Base-by-base conservation (phyloP, 2,329 filamentous ascomycete genomes). In the Fusarium oxysporum region DNA sequence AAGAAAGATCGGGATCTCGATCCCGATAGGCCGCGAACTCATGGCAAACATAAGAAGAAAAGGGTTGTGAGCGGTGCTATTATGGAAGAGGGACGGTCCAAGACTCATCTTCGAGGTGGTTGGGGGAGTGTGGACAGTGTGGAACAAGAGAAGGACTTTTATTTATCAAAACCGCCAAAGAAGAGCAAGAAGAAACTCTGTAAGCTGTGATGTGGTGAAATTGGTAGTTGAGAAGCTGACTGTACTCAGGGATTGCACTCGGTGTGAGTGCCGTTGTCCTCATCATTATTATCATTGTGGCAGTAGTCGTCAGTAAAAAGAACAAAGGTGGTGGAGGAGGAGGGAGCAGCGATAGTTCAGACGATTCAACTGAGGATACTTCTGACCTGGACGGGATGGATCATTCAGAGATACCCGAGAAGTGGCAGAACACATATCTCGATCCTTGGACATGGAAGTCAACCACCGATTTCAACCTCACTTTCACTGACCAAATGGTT, bases 381-480 rank as follows among this genome's bases (percentile, higher is more conserved):
- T 80, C 77, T 50, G 78, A 76, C 63, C 81, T 93, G 8, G 81
- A 85, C 68, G 85, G 85, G 30, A 84, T 90, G 60, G 86, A 87
- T 58, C 84, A 86, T 32, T 83, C 84, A 72, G 87, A 86, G 64
- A 89, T 93, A 55, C 93, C 93, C 66, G 83, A 84, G 63, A 86
- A 86, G 69, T 95, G 90, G 77, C 91, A 89, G 81, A 94, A 91
- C 19, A 93, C 92, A 5, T 92, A 93, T 71, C 86, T 97, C 25
- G 95, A 99, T 78, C 96, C 96, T 0, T 97, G 94, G 81, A 91
- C 92, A 4, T 99, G 96, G 96, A 92, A 93, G 74, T 92, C 97
- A 76, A 98, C 95, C 1, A 88, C 87, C 0, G 94, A 95, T 78
- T 97, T 98, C 85, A 99, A 99, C 80, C 88, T 96, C 69, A 98